Base-by-base conservation (phyloP, 2,329 filamentous ascomycete genomes). In the Stemphylium vesicarium region DNA sequence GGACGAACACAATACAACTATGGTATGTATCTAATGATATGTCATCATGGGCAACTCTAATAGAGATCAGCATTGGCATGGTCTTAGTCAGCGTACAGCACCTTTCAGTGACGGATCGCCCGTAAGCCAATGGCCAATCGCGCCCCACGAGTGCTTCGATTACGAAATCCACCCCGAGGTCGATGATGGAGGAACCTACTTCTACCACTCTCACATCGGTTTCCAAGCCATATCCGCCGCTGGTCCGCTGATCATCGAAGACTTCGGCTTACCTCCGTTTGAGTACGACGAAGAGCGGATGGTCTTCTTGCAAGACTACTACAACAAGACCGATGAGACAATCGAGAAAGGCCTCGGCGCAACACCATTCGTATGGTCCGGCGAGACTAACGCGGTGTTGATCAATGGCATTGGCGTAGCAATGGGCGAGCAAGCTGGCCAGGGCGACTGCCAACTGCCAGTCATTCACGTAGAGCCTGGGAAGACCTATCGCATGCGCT, bases 121-220 rank as follows among this genome's bases (percentile, higher is more conserved):
- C 0, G 85, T 83, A 2, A 81, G 81, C 15, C 86, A 89, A 62
- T 90, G 86, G 87, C 85, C 87, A 0, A 88, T 89, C 33, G 81
- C 84, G 0, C 80, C 85, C 0, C 72, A 77, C 0, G 79, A 84
- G 54, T 89, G 84, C 73, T 89, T 89, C 69, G 87, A 89, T 73
- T 89, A 89, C 65, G 85, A 89, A 64, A 73, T 89, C 3, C 78
- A 79, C 13, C 81, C 84, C 0, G 71, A 81, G 3, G 38, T 68
- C 1, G 82, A 80, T 5, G 81, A 85, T 49, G 81, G 84, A 0
- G 87, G 87, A 4, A 85, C 85, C 0, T 89, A 88, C 65, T 88
- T 87, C 66, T 89, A 89, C 64, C 87, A 89, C 65, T 88, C 86
- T 0, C 87, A 89, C 57, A 79, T 89, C 13, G 85, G 81, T 0